Evolutionary conservation across 2,329 filamentous ascomycete genomes (phyloP).

Genomic region (Fusarium scirpi): DNA sequence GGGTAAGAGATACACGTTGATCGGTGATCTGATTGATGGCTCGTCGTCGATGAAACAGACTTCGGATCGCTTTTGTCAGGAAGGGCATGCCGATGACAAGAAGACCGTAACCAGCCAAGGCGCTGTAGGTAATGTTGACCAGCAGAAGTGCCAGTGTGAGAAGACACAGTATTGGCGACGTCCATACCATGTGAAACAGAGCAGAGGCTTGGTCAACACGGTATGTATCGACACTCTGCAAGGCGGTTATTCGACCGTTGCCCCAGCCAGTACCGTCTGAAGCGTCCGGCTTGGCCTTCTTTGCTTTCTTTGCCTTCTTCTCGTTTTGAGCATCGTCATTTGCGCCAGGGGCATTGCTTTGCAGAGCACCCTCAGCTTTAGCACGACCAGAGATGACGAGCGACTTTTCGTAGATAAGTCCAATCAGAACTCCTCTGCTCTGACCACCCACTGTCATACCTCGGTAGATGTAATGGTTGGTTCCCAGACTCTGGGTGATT

Average conservation of each 20-base stretch:
- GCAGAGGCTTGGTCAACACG: slow-evolving; percentile 89
- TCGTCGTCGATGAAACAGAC: slow-evolving; percentile 79
- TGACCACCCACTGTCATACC: slow-evolving; percentile 94
- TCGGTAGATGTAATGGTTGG: slow-evolving; percentile 91
- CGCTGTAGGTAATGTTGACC: slow-evolving; percentile 90
- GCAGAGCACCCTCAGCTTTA: slow-evolving; percentile 76
- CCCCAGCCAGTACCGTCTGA: slow-evolving; percentile 84
- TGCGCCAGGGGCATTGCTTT: slow-evolving; percentile 56
- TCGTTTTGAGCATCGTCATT: slow-evolving; percentile 58
- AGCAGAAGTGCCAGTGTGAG: slow-evolving; percentile 84
- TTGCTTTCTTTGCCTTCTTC: slow-evolving; percentile 53
- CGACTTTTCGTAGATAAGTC: slow-evolving; percentile 90
- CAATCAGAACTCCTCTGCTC: slow-evolving; percentile 82
- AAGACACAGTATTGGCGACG: slow-evolving; percentile 80
- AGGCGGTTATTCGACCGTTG: slow-evolving; percentile 89
- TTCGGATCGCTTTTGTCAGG: slow-evolving; percentile 80
- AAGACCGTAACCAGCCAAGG: slow-evolving; percentile 86
- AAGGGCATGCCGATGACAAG: slow-evolving; percentile 82
- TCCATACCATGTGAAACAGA: slow-evolving; percentile 93
- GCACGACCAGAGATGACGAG: slow-evolving; percentile 90
- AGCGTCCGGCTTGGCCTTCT: slow-evolving; percentile 56
- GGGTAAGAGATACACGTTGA: slow-evolving; percentile 88
- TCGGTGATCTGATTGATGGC: slow-evolving; percentile 94
- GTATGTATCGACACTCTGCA: slow-evolving; percentile 97
- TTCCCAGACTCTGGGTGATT: slow-evolving; percentile 80